These are phyloP conservation scores for Kickxella alabastrina DNA, from an alignment of 192 early-diverging fungal species.

Conservation along the genomic window DNA sequence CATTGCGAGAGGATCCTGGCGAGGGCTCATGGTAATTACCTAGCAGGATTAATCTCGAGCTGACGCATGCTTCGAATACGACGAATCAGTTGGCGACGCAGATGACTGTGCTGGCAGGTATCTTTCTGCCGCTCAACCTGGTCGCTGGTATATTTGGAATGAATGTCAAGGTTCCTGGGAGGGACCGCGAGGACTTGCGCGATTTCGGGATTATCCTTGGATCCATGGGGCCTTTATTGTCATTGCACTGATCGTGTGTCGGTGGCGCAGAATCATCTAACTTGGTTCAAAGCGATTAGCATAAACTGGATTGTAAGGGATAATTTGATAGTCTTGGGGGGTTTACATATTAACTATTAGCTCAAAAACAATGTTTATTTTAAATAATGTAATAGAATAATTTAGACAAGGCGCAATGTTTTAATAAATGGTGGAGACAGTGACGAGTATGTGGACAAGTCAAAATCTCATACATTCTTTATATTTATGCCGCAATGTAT, in stretches of 20 bases:
- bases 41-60: conserved; percentile 80
- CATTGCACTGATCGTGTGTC: conserved; percentile 26
- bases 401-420: no score
- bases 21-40: conserved; percentile 76
- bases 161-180: conserved; percentile 69
- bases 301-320: background rate
- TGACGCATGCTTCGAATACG: conserved; percentile 60
- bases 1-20: conserved; percentile 81
- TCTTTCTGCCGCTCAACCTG: conserved; percentile 61
- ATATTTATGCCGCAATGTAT: no score
- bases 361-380: no score
- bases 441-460: no score
- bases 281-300: background rate
- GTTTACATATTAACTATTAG: no score
- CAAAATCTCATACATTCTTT: no score
- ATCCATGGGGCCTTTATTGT: conserved; percentile 33
- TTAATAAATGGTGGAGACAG: no score
- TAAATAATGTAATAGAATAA: no score
- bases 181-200: conserved; percentile 47
- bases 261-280: conserved; percentile 46
- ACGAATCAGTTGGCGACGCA: conserved; percentile 46
- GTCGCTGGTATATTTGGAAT: conserved; percentile 68
- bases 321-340: no score
- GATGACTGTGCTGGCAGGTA: conserved; percentile 53
- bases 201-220: conserved; percentile 39